Base-by-base conservation (phyloP, 768 basidiomycete species). In the Kwoniella bestiolae region DNA sequence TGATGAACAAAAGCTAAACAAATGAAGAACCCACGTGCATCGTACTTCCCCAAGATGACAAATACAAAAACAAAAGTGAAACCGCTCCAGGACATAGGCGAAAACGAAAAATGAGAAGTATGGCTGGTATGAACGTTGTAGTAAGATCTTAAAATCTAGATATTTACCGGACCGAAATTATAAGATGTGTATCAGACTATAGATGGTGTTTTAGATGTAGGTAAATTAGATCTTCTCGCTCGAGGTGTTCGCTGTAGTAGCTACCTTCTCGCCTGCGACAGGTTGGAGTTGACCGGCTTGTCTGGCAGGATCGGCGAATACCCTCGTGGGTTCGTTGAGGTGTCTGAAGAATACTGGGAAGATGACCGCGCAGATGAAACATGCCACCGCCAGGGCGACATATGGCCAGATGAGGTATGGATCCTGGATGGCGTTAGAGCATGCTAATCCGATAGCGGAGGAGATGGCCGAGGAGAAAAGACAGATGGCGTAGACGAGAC, bases 391-490 rank as follows among this genome's bases (percentile, higher is more conserved):
- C 38, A 78, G 64, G n/a, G 70, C 77, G 47, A 74, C 66, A 31
- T 65, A 72, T 1, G 71, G 68, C 75, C 74, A 77, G 62, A 78
- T 77, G 45, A 82, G 73, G 69, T 79, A 71, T 16, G 81, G 81
- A 67, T 82, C 81, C 18, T 66, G 62, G 38, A 79, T 72, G 21
- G 70, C 76, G 26, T 73, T 68, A 35, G 78, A 67, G 52, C 73
- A 67, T 23, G 79, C 79, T 21, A 78, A 68, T 21, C 66, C 63
- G 50, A 82, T 65, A 16, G 79, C 79, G 34, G 73, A 65, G 1
- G 74, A 67, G 69, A 81, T 73, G 49, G 80, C 80, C 1, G 68
- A 69, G 51, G 69, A 72, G 76, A 79, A 79, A 21, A 80, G 65
- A 44, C 66, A 66, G 34, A 76, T 34, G 25, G 78, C 74, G 67